phyloP scores from a whole-genome alignment of 306 rosid species.

The Carpinus viminea region DNA sequence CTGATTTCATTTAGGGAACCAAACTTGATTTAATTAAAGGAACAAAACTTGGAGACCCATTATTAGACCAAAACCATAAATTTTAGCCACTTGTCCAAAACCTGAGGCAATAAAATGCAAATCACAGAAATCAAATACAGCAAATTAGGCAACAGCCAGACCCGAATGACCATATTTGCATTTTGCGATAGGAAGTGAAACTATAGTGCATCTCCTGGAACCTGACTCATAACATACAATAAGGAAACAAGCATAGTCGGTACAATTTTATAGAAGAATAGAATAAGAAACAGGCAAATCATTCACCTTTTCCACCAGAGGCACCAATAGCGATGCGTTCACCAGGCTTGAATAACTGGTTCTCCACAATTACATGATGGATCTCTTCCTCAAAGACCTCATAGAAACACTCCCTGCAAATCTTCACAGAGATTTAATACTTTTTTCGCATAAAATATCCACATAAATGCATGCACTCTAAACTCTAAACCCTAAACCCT shows the following conservation, averaged over 20 bases:
- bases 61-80: not conserved
- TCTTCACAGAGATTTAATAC: slow-evolving; percentile 19
- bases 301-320: slow-evolving; percentile 85
- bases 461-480: not conserved
- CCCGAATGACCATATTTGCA: not conserved
- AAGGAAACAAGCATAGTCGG: not conserved
- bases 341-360: slow-evolving; percentile 58
- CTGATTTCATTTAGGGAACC: not conserved
- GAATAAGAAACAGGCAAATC: not conserved
- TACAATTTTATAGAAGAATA: not conserved
- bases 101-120: not conserved
- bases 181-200: not conserved
- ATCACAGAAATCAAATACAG: not conserved
- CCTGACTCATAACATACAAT: no score
- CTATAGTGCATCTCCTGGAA: not conserved
- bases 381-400: slow-evolving; percentile 83
- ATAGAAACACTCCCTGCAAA: slow-evolving; percentile 89
- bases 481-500: not conserved
- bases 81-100: not conserved
- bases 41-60: not conserved
- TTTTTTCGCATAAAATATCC: not conserved
- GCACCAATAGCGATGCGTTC: slow-evolving; percentile 91
- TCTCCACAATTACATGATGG: slow-evolving; percentile 62
- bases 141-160: not conserved
- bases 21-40: not conserved